phyloP scores from a whole-genome alignment of 108 stramenopile genomes.

The Skeletonema marinoi region DNA sequence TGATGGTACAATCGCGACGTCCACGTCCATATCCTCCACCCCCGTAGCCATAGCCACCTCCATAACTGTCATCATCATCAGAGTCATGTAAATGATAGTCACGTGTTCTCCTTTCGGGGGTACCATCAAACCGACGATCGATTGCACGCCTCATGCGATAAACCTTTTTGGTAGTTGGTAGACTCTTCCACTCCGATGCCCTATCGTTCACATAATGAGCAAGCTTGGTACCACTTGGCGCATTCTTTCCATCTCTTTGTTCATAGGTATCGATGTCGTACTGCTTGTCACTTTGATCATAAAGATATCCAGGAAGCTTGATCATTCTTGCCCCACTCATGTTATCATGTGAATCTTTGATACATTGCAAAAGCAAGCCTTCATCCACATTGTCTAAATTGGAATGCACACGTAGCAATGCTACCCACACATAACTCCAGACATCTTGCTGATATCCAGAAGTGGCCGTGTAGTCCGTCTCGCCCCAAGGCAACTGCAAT shows the following conservation, averaged over 20 bases:
- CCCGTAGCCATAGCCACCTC: neutral
- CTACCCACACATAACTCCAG: constrained; percentile 17
- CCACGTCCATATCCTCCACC: neutral
- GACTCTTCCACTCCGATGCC: constrained; percentile 18
- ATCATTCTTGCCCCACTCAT: neutral
- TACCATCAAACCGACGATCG: constrained; percentile 15
- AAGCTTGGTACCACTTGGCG: constrained; percentile 7
- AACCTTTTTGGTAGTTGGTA: constrained; percentile 13
- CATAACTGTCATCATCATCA: constrained; percentile 11
- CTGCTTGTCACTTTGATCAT: constrained; percentile 2
- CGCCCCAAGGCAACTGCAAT: constrained; percentile 5
- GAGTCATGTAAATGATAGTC: constrained; percentile 8
- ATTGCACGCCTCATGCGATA: constrained; percentile 6
- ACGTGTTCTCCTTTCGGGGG: constrained; percentile 10
- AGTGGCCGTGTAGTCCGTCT: neutral
- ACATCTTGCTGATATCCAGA: neutral
- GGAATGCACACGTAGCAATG: constrained; percentile 10
- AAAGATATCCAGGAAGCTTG: constrained; percentile 6
- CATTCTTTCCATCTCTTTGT: neutral
- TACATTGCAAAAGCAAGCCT: constrained; percentile 5
- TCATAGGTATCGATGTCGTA: neutral
- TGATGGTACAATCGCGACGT: constrained; percentile 4
- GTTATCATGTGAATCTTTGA: constrained; percentile 19
- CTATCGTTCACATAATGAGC: constrained; percentile 9
- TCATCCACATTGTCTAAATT: constrained; percentile 1